Percentiles rank a stretch among this genome's conserved stretches.
Conservation (phyloP, 768 basidiomycete species). For the Mycena filopes region DNA sequence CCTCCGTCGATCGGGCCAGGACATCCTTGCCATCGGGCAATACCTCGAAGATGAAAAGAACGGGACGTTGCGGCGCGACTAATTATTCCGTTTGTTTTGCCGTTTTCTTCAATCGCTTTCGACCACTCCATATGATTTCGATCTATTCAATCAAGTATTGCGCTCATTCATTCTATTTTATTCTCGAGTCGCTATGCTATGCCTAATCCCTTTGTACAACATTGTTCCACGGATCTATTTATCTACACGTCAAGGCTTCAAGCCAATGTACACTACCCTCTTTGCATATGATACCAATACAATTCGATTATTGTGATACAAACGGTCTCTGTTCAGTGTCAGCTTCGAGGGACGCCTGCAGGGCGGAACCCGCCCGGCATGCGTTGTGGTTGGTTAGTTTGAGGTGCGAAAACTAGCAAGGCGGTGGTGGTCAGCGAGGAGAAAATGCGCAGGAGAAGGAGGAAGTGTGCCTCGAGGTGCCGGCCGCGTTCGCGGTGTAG, state of each 20-base stretch:
- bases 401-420: conserved; percentile 55
- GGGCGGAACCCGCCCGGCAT: conserved; percentile 57
- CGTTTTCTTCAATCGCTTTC: background rate
- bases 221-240: background rate
- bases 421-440: background rate
- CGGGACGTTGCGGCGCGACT: conserved; percentile 61
- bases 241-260: conserved; percentile 11
- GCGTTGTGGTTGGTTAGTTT: conserved; percentile 43
- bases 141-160: conserved; percentile 20
- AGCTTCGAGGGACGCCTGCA: conserved; percentile 41
- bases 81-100: conserved; percentile 10
- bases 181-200: conserved; percentile 23
- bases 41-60: conserved; percentile 88
- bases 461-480: conserved; percentile 38
- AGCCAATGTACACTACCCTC: conserved; percentile 27
- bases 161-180: conserved; percentile 4
- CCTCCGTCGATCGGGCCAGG: conserved; percentile 77
- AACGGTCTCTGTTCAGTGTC: background rate
- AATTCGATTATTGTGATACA: background rate
- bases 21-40: conserved; percentile 87
- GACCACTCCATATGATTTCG: conserved; percentile 21
- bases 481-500: conserved; percentile 35
- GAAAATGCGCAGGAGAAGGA: background rate
- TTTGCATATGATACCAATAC: conserved; percentile 20
- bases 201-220: conserved; percentile 24